Percentiles rank a stretch among this genome's conserved stretches.
Conservation (phyloP, 2,329 filamentous ascomycete genomes). For the Westerdykella aurantiaca region DNA sequence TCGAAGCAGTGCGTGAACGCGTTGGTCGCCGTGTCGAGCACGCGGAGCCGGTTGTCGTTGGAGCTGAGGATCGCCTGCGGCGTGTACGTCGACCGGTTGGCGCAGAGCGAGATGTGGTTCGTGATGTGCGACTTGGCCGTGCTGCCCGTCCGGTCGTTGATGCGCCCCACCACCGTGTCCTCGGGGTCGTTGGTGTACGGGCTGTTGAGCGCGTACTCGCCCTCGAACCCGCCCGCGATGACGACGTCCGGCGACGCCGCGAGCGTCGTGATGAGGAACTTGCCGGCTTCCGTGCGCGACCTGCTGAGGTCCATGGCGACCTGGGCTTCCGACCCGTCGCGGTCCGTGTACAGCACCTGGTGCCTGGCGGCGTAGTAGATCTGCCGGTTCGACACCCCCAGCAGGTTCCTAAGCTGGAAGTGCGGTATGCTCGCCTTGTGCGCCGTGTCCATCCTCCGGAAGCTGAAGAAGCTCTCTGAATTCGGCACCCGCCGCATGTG, state of each 20-base stretch:
- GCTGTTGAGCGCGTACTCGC: slow-evolving; percentile 48
- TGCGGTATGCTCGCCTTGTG: slow-evolving; percentile 50
- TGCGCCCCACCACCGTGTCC: slow-evolving; percentile 37
- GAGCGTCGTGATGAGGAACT: slow-evolving; percentile 50
- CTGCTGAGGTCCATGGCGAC: slow-evolving; percentile 47
- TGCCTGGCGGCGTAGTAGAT: slow-evolving; percentile 49
- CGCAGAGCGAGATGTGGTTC: slow-evolving; percentile 53
- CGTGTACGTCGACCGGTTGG: slow-evolving; percentile 42
- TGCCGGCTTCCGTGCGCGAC: slow-evolving; percentile 33
- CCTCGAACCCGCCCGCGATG: slow-evolving; percentile 52
- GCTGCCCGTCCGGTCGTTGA: slow-evolving; percentile 44
- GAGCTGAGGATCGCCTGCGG: slow-evolving; percentile 52
- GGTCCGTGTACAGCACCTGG: slow-evolving; percentile 47
- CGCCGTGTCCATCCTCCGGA: slow-evolving; percentile 45
- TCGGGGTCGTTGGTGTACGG: slow-evolving; percentile 16
- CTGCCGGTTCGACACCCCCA: slow-evolving; percentile 50
- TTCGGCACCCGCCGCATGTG: slow-evolving; percentile 27
- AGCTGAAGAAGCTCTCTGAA: slow-evolving; percentile 45
- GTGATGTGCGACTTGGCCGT: slow-evolving; percentile 50
- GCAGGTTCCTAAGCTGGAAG: slow-evolving; percentile 55
- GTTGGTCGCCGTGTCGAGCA: slow-evolving; percentile 53
- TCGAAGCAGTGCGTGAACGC: slow-evolving; percentile 51
- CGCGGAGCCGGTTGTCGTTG: slow-evolving; percentile 51
- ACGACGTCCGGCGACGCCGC: slow-evolving; percentile 46
- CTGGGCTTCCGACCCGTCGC: slow-evolving; percentile 38